Evolutionary conservation across 805 yeast species (phyloP).

Genomic region (Candida ascalaphidarum): DNA sequence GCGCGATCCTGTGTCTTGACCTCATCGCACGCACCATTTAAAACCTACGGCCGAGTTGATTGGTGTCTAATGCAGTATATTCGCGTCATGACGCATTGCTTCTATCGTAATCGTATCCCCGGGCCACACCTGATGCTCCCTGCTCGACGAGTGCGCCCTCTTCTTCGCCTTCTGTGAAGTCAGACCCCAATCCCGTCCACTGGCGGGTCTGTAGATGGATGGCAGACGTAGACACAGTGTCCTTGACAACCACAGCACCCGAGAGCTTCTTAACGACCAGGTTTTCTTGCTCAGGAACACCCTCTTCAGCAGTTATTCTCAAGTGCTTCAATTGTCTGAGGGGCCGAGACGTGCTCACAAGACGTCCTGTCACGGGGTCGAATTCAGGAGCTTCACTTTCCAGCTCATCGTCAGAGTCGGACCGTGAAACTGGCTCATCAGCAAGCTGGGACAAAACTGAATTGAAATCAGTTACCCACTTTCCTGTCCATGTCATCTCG

Average conservation of each 20-base stretch:
- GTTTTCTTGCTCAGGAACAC: slow-evolving; percentile 12
- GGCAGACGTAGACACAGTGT: slow-evolving; percentile 88
- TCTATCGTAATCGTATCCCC: slow-evolving; percentile 56
- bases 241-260: slow-evolving; percentile 53
- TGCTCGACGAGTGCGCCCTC: slow-evolving; percentile 78
- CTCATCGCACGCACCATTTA: too few species aligned
- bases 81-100: too few species aligned
- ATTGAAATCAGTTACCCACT: slow-evolving; percentile 79
- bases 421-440: slow-evolving; percentile 22
- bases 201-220: slow-evolving; percentile 56
- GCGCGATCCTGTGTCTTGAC: too few species aligned
- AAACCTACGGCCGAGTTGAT: too few species aligned
- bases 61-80: too few species aligned
- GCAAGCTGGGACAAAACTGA: slow-evolving; percentile 38
- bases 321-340: slow-evolving; percentile 59
- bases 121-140: slow-evolving; percentile 83
- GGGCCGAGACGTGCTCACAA: slow-evolving; percentile 65
- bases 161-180: slow-evolving; percentile 36
- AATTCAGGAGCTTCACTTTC: slow-evolving; percentile 69
- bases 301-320: slow-evolving; percentile 40
- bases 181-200: slow-evolving; percentile 93
- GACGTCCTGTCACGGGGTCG: slow-evolving; percentile 80
- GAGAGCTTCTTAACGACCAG: slow-evolving; percentile 51
- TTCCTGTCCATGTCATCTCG: slow-evolving; percentile 83
- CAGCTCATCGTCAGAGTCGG: slow-evolving; percentile 25